These are phyloP conservation scores for Rhynchospora pubera DNA, from an alignment of 176 grass and related monocot species.

Conservation along the genomic window DNA sequence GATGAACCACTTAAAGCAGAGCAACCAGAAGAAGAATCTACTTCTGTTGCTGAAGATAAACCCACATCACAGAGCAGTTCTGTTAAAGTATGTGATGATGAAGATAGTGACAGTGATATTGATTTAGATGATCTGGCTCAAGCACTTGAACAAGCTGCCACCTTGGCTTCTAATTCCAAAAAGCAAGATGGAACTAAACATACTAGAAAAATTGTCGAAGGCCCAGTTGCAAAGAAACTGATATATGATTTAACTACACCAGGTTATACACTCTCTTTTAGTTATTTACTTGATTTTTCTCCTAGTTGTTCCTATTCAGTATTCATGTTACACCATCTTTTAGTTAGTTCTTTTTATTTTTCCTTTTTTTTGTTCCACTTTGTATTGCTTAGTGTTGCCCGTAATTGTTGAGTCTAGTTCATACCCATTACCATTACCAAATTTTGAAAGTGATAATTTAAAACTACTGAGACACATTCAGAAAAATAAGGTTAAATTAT, in stretches of 20 bases:
- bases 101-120: slow-evolving; percentile 37
- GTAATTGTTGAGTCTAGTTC: neutral
- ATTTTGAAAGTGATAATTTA: neutral
- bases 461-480: neutral
- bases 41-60: slow-evolving; percentile 5
- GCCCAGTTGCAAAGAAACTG: slow-evolving; percentile 25
- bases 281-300: neutral
- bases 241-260: slow-evolving; percentile 30
- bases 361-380: neutral
- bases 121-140: slow-evolving; percentile 66
- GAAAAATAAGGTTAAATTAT: neutral
- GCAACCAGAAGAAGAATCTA: slow-evolving; percentile 21
- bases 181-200: slow-evolving; percentile 48
- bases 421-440: neutral
- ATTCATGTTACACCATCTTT: neutral
- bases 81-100: slow-evolving; percentile 24
- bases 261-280: slow-evolving; percentile 25
- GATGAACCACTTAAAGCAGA: slow-evolving; percentile 5
- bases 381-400: neutral
- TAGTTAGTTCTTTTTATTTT: neutral
- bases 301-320: neutral
- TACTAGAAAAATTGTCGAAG: slow-evolving; percentile 24
- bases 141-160: slow-evolving; percentile 61
- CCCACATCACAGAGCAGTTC: slow-evolving; percentile 16
- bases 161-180: slow-evolving; percentile 59